Evolutionary conservation across 1,139 yeast species (phyloP), one percentile per base, ranked within the genome.

Genomic region (Wickerhamiella infanticola): DNA sequence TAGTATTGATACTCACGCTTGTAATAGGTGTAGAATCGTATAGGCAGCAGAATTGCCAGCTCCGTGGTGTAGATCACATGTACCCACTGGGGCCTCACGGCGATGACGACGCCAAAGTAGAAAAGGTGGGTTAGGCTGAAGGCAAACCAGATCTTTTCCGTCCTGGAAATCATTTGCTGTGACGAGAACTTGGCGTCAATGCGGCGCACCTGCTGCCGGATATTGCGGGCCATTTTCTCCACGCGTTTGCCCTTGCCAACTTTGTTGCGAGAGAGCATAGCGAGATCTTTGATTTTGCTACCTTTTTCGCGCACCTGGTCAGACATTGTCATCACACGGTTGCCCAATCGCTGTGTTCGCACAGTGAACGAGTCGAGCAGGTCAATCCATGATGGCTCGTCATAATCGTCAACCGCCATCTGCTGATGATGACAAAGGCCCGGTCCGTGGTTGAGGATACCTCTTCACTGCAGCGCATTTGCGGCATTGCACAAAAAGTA

Each of bases 141-240:
- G 0, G 95, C 79, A 61, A 86, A 90, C 56, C 86, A 85, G 35
- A 79, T 58, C 62, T 88, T 90, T 57, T 88, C 96, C 0, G 93
- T 77, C 13, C 70, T 69, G 5, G 94, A 75, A 23, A 65, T 58
- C 9, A 60, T 57, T 25, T 51, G 48, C 35, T 54, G 53, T 24
- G 49, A 49, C 7, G 59, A 75, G 47, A 84, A 66, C 45, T 78
- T 68, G 24, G 65, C 58, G 56, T 84, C 93, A 40, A 83, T 69
- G 47, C 68, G 67, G 48, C 70, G 74, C 47, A 85, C 68, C 47
- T 67, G 67, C 24, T 49, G 47, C 24, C 59, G 48, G 27, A 66
- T 50, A 26, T 51, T 52, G 13, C 45, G 50, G 41, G 59, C 58
- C 46, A 64, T 48, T 40, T 55, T 49, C 35, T 64, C 69, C 36